Evolutionary conservation across 2,329 filamentous ascomycete species (phyloP), one percentile per base, ranked within the genome.

Genomic region (Ophiostoma tasmaniense): DNA sequence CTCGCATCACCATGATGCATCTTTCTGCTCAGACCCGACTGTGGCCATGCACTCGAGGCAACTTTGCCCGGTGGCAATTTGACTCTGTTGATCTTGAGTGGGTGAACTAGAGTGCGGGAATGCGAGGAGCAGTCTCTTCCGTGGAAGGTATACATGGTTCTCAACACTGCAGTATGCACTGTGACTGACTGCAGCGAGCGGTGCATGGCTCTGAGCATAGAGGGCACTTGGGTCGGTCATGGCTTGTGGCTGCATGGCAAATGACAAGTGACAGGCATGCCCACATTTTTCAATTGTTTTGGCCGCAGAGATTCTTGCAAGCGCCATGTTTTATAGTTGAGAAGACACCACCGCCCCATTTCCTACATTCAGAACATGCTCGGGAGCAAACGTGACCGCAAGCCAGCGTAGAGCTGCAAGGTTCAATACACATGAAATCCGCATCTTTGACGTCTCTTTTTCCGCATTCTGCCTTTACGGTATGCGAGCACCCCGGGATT

Each of bases 71-170:
- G n/a, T n/a, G n/a, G n/a, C n/a, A n/a, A n/a, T n/a, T n/a, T n/a
- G n/a, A n/a, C n/a, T n/a, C n/a, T n/a, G n/a, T n/a, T n/a, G n/a
- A n/a, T n/a, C n/a, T n/a, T n/a, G n/a, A n/a, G n/a, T n/a, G n/a
- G n/a, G n/a, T n/a, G n/a, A n/a, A 1, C 73, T 77, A 45, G 77
- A 74, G 73, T 90, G 88, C 8, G 80, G 79, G 71, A 90, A 3
- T 73, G 73, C 39, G 84, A 89, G 0, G 80, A 76, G 72, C 88
- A 90, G 0, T 74, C 72, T 25, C 77, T 71, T 87, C 83, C 0
- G 83, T 83, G 72, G 89, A 90, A 0, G 87, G 88, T 1, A 78
- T 75, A 73, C 89, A 91, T 1, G 87, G 83, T 73, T 90, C 83
- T 30, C 79, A 75, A 73, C 89, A 91, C 5, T 74, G 75, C 68